Conservation (phyloP, 352 stramenopile species). For the Pythium rhizo-oryzae region DNA sequence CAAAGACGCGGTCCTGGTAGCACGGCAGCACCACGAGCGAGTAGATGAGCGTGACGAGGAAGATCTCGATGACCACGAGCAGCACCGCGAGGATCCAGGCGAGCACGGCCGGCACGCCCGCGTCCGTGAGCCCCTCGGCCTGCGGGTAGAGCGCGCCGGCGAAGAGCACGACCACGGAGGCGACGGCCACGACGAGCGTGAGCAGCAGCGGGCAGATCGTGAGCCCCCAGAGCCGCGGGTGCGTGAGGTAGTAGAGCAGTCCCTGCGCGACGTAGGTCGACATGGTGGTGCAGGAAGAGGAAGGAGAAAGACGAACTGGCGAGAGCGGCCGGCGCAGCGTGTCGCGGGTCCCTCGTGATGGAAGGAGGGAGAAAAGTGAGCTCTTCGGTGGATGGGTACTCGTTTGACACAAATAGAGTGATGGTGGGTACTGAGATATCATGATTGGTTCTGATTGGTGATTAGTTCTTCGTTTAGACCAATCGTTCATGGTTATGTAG, state of each 20-base stretch:
- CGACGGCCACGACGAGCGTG: conserved; percentile 51
- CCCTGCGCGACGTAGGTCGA: conserved; percentile 57
- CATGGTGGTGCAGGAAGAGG: conserved; percentile 28
- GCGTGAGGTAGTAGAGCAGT: conserved; percentile 57
- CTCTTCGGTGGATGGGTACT: conserved; percentile 1
- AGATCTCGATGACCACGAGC: conserved; percentile 70
- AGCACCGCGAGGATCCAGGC: conserved; percentile 64
- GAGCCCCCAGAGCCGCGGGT: conserved; percentile 59
- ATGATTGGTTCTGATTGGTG: not conserved
- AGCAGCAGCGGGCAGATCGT: conserved; percentile 61
- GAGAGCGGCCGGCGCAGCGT: not conserved
- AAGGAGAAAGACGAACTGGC: not conserved
- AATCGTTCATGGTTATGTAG: not conserved
- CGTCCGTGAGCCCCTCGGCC: conserved; percentile 42
- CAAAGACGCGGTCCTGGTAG: conserved; percentile 71
- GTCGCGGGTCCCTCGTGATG: not conserved
- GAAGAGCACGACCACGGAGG: conserved; percentile 53
- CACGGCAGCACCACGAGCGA: conserved; percentile 54
- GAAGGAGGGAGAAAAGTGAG: not conserved
- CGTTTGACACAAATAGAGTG: conserved; percentile 1
- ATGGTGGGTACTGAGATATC: conserved; percentile 7
- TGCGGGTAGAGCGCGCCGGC: conserved; percentile 47
- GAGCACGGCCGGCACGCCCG: conserved; percentile 39
- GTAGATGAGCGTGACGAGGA: conserved; percentile 74
- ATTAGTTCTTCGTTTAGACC: not conserved